A percentile compares a stretch with the other conserved stretches of the same genome.
These are phyloP conservation scores for Pyropia haitanensis DNA, from an alignment of 23 red algal genomes.

Conservation along the genomic window DNA sequence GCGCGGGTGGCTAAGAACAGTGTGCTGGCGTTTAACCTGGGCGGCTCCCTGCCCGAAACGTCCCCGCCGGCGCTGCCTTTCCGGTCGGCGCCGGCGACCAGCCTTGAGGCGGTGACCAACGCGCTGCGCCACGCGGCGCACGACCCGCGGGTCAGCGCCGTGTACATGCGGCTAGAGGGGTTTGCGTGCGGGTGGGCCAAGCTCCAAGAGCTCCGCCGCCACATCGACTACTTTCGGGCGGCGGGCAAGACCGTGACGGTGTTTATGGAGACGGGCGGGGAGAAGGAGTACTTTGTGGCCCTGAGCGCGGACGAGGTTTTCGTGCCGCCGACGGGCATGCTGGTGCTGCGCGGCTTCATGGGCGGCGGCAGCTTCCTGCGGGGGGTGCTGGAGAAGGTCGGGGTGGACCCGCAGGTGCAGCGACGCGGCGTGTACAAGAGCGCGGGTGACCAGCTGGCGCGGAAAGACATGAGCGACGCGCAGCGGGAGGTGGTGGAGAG, in stretches of 20 bases:
- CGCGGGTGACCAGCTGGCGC: constrained; percentile 83
- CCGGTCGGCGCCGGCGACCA: constrained; percentile 14
- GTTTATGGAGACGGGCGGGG: constrained; percentile 56
- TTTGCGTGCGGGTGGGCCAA: constrained; percentile 81
- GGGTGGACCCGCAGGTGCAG: constrained; percentile 88
- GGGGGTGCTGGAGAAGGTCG: constrained; percentile 90
- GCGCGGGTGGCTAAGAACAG: constrained; percentile 29
- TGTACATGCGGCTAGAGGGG: constrained; percentile 57
- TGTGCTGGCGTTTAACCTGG: constrained; percentile 27
- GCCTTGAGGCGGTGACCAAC: constrained; percentile 36
- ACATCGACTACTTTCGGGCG: constrained; percentile 80
- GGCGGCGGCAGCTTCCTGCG: constrained; percentile 70
- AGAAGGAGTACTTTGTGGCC: constrained; percentile 77
- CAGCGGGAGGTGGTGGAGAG: constrained; percentile 80
- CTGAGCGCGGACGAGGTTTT: constrained; percentile 63
- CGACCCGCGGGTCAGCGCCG: constrained; percentile 82
- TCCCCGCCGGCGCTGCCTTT: constrained; percentile 18
- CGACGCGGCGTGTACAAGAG: constrained; percentile 91
- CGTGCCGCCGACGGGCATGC: constrained; percentile 62
- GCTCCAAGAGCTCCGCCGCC: constrained; percentile 81
- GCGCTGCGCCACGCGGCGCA: constrained; percentile 71
- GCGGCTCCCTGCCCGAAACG: constrained; percentile 37
- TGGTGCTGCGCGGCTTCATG: constrained; percentile 67
- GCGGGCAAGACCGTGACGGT: constrained; percentile 62
- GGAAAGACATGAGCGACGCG: constrained; percentile 62